Conservation (phyloP, 768 basidiomycete genomes). For the Gloeopeniophorella convolvens region DNA sequence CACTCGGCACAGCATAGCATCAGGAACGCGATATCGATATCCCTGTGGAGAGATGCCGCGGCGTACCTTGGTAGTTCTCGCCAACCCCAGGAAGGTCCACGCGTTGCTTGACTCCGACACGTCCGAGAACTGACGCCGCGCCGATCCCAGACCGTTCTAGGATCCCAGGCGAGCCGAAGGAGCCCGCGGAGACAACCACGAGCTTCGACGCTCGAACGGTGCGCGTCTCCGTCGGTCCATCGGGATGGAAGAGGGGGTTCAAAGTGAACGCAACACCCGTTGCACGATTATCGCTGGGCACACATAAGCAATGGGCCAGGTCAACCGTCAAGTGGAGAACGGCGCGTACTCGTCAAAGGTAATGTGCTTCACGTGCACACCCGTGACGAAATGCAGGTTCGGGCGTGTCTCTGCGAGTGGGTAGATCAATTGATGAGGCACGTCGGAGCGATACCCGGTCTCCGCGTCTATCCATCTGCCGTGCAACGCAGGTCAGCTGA, state of each 20-base stretch:
- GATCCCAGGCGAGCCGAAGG: conserved; percentile 32
- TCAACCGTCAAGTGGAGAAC: too few species aligned
- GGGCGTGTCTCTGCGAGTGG: conserved; percentile 21
- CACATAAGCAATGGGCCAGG: background rate
- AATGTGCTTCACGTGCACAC: conserved; percentile 31
- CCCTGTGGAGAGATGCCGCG: too few species aligned
- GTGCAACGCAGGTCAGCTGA: too few species aligned
- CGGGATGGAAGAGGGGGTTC: conserved; percentile 23
- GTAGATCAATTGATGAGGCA: conserved; percentile 38
- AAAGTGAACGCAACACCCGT: conserved; percentile 22
- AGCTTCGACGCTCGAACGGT: conserved; percentile 28
- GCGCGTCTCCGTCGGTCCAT: conserved; percentile 1
- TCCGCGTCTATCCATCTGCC: conserved; percentile 44
- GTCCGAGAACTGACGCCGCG: conserved; percentile 24
- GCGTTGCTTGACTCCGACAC: conserved; percentile 25
- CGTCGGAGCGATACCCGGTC: conserved; percentile 51
- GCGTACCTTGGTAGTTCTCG: conserved; percentile 33
- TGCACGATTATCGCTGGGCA: conserved; percentile 21
- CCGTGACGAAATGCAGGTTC: conserved; percentile 30
- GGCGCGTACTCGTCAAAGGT: conserved; percentile 22
- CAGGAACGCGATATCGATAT: background rate
- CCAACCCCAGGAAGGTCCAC: conserved; percentile 37
- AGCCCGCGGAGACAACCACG: conserved; percentile 34
- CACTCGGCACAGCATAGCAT: background rate
- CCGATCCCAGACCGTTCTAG: conserved; percentile 39